Base-by-base conservation (phyloP, 2,329 filamentous ascomycete genomes). In the Calonectria ilicicola region DNA sequence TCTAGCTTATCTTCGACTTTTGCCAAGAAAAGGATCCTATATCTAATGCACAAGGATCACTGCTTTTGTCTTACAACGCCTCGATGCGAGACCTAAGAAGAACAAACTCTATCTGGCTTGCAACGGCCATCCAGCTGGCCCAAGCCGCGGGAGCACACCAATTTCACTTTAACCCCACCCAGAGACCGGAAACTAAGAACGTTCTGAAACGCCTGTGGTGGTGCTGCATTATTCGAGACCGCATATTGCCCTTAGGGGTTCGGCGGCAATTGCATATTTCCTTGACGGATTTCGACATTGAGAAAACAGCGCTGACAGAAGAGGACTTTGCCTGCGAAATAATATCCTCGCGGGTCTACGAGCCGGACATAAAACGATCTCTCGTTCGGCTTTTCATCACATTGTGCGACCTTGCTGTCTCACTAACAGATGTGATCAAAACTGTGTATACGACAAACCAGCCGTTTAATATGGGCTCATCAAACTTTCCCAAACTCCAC, bases 191-290 rank as follows among this genome's bases (percentile, higher is more conserved):
- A 14, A 9, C 53, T 17, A 49, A 10, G 12, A 74, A 58, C 15
- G 44, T 65, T 17, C 51, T 76, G 10, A 76, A 76, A 35, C 60
- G 74, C 5, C 67, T 76, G 10, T 76, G 73, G 73, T 75, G 74
- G 70, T 76, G 74, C 19, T 76, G 74, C 19, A 73, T 76, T 29
- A 65, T 76, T 21, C 73, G 70, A 26, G 74, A 75, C n/a, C 42
- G 74, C 8, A 75, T 75, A 5, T 15, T 75, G 5, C 72, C 72
- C 23, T 65, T 75, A 1, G 72, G 73, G 2, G 66, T 75, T 6
- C 65, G 73, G 29, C 29, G 73, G 23, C 72, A 74, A n/a, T 26
- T 75, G 8, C 68, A 75, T 14, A 74, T 75, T 6, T 29, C 68
- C 9, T 64, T 63, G 8, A 58, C 63, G 1, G 74, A 73, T n/a